Base-by-base conservation (phyloP, 306 rosid species). In the Castanea mollissima region DNA sequence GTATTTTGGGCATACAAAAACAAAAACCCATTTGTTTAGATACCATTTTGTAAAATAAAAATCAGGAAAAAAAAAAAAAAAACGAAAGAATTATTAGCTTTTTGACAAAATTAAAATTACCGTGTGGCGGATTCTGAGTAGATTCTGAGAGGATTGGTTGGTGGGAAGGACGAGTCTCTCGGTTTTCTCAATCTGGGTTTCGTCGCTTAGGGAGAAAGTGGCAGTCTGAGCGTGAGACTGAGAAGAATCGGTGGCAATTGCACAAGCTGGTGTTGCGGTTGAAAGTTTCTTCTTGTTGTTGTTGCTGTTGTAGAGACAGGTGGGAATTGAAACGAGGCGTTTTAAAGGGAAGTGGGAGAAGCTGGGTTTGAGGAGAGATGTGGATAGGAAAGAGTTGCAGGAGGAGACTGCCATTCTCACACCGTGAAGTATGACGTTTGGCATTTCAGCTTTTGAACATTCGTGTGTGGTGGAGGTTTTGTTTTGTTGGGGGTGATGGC, bases 91-190 rank as follows among this genome's bases (percentile, higher is more conserved):
- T 9, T 55, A 73, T 57, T 32, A 13, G 54, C 46, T 41, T 41
- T 41, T 41, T 41, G 46, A 41, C 46, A 41, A 41, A 41, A 41
- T 41, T 41, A 41, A 44, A 58, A 77, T 74, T 84, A 95, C 99
- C 93, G 99, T 85, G 83, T 95, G 99, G 35, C 99, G 99, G 71
- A 95, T 86, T 79, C 94, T 85, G 81, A 95, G 98, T 35, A 95
- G 96, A 44, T 76, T 85, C 76, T 83, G 86, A 1, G 99, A 95
- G 3, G 98, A 91, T 35, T 91, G 89, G 74, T 95, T 95, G 69
- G 98, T 88, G 0, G 98, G 99, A 21, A 95, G 99, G 62, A 89
- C 84, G 19, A 88, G n/a, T 80, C 65, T 89, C 71, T 81, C 85
- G 11, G 68, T 74, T 38, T 70, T 51, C 12, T 69, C 81, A 44